Conservation (phyloP, 176 grass and related monocot genomes). For the Aegilops sharonensis region DNA sequence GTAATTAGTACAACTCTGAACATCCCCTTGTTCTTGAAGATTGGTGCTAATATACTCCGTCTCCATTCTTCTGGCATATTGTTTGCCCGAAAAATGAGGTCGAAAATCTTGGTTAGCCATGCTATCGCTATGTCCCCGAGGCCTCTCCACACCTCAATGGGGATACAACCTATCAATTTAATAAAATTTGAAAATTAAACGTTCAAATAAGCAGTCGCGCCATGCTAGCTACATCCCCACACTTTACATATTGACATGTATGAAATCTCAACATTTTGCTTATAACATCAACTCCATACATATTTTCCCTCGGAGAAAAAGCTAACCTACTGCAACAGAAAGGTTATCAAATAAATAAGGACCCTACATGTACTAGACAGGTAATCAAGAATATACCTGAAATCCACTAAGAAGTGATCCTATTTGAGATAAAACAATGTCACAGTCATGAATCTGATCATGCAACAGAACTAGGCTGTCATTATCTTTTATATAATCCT, state of each 20-base stretch:
- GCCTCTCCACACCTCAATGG: too few species aligned
- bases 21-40: too few species aligned
- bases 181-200: not conserved
- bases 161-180: too few species aligned
- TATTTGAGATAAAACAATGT: slow-evolving; percentile 64
- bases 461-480: slow-evolving; percentile 62
- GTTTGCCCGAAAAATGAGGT: too few species aligned
- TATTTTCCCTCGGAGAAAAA: slow-evolving; percentile 12
- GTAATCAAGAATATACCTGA: slow-evolving; percentile 44
- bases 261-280: not conserved
- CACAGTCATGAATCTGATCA: slow-evolving; percentile 71
- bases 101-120: too few species aligned
- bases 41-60: too few species aligned
- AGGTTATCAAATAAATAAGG: not conserved
- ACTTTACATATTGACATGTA: too few species aligned
- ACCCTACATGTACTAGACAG: slow-evolving; percentile 3
- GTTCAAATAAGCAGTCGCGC: not conserved
- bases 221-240: too few species aligned
- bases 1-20: too few species aligned
- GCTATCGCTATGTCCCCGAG: too few species aligned
- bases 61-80: too few species aligned
- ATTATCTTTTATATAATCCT: slow-evolving; percentile 76
- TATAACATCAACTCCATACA: not conserved
- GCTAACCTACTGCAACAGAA: not conserved
- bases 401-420: slow-evolving; percentile 63